Percentiles rank a stretch among this genome's conserved stretches.
These are phyloP conservation scores for Geotrichum citri-aurantii DNA, from an alignment of 1,139 yeast genomes.

Conservation along the genomic window DNA sequence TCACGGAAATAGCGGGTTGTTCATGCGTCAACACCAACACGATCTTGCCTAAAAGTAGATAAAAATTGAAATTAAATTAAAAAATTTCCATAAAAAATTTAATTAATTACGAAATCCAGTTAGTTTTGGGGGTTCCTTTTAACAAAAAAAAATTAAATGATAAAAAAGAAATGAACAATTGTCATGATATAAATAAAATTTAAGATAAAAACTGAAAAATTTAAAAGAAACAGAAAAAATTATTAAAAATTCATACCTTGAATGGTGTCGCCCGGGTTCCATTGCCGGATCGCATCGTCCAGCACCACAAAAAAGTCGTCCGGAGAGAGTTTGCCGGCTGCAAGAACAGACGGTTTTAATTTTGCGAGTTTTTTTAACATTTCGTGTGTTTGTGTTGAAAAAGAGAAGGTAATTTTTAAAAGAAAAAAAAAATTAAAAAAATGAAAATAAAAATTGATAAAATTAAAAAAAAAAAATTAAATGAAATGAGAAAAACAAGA, in stretches of 20 bases:
- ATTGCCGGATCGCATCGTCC: slow-evolving; percentile 66
- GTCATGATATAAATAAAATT: background rate
- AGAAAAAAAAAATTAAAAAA: background rate
- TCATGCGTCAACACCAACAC: slow-evolving; percentile 31
- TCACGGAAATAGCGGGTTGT: slow-evolving; percentile 26
- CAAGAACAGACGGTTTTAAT: slow-evolving; percentile 19
- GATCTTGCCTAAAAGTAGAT: slow-evolving; percentile 30
- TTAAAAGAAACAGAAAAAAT: too few relatives aligned
- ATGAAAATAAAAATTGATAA: background rate
- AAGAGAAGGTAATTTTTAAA: background rate
- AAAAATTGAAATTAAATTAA: too few relatives aligned
- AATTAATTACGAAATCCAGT: background rate
- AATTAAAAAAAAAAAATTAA: background rate
- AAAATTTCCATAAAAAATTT: too few relatives aligned
- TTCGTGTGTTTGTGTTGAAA: background rate
- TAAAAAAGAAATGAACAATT: slow-evolving; percentile 6
- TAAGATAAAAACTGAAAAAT: slow-evolving; percentile 23
- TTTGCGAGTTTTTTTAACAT: slow-evolving; percentile 19
- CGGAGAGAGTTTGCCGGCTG: slow-evolving; percentile 35
- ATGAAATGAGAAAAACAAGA: background rate
- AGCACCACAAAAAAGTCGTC: slow-evolving; percentile 62
- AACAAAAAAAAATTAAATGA: background rate
- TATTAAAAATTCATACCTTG: too few relatives aligned
- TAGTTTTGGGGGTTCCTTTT: too few relatives aligned
- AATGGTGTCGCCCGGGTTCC: slow-evolving; percentile 65